Conservation (phyloP, 805 yeast species). For the Brettanomyces sp. region DNA sequence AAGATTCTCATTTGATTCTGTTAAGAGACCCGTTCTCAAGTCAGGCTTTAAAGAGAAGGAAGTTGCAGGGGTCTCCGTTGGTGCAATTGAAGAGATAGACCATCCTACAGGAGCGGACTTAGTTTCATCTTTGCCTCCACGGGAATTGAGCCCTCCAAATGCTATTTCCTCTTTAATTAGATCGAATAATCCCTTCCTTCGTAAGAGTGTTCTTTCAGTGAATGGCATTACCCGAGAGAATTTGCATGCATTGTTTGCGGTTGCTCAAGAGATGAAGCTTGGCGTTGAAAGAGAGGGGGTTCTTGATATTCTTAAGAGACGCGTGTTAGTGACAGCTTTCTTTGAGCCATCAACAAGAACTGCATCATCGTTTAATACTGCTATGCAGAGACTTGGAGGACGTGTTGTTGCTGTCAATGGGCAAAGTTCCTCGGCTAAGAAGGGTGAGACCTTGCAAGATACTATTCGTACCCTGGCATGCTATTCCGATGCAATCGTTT, state of each 20-base stretch:
- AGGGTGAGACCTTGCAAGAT: slow-evolving; percentile 97
- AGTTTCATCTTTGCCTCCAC: slow-evolving; percentile 66
- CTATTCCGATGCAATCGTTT: slow-evolving; percentile 92
- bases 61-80: slow-evolving; percentile 15
- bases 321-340: slow-evolving; percentile 88
- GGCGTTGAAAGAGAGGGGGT: slow-evolving; percentile 98
- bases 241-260: slow-evolving; percentile 85
- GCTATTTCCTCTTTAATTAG: slow-evolving; percentile 73
- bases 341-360: slow-evolving; percentile 99
- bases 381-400: slow-evolving; percentile 99
- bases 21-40: slow-evolving; percentile 28
- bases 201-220: slow-evolving; percentile 82
- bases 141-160: slow-evolving; percentile 66
- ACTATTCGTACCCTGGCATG: slow-evolving; percentile 91
- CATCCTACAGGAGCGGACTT: slow-evolving; percentile 53
- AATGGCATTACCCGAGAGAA: slow-evolving; percentile 81
- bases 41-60: slow-evolving; percentile 12
- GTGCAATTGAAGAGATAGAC: slow-evolving; percentile 30
- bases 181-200: slow-evolving; percentile 79
- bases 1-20: slow-evolving; percentile 42
- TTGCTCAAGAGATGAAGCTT: slow-evolving; percentile 96
- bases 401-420: slow-evolving; percentile 84
- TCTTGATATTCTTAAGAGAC: slow-evolving; percentile 80
- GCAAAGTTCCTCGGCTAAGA: slow-evolving; percentile 85
- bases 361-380: slow-evolving; percentile 93